Evolutionary conservation across 2,329 filamentous ascomycete genomes (phyloP).

Genomic region (Arachnomyces sp.): DNA sequence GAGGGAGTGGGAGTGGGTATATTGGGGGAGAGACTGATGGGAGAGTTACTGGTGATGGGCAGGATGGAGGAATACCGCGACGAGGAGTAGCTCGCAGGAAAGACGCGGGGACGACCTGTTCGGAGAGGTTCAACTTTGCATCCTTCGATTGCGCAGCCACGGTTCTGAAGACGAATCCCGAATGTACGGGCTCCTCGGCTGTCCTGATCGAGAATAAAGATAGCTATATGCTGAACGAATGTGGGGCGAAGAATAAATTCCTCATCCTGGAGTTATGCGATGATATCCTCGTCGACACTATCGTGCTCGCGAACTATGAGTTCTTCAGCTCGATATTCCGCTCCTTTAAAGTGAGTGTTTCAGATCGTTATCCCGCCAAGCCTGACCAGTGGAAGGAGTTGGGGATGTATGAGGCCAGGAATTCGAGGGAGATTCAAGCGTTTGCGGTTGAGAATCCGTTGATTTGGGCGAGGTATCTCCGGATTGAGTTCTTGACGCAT

Average conservation of each 20-base stretch:
- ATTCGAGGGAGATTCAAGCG: slow-evolving; percentile 86
- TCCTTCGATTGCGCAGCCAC: slow-evolving; percentile 96
- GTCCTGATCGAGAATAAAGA: slow-evolving; percentile 96
- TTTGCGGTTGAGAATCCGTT: slow-evolving; percentile 91
- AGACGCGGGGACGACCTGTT: slow-evolving; percentile 94
- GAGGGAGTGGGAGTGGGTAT: not conserved
- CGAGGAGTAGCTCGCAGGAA: slow-evolving; percentile 64
- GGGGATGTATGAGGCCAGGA: slow-evolving; percentile 82
- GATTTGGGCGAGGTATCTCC: slow-evolving; percentile 90
- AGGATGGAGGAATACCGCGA: slow-evolving; percentile 39
- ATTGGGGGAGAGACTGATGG: slow-evolving; percentile 13
- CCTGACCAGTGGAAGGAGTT: slow-evolving; percentile 83
- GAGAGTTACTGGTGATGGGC: slow-evolving; percentile 20
- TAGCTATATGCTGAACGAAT: slow-evolving; percentile 95
- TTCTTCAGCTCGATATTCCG: slow-evolving; percentile 98
- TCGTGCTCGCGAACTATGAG: slow-evolving; percentile 97
- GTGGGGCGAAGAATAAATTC: slow-evolving; percentile 79
- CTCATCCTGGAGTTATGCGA: slow-evolving; percentile 91
- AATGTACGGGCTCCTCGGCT: slow-evolving; percentile 79
- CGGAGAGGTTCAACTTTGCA: slow-evolving; percentile 94
- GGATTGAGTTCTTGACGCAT: slow-evolving; percentile 85
- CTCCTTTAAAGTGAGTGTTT: slow-evolving; percentile 83
- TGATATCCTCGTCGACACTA: slow-evolving; percentile 76
- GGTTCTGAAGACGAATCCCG: slow-evolving; percentile 78
- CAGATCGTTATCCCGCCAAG: slow-evolving; percentile 90